Evolutionary conservation across 495 filamentous ascomycete species (phyloP).

Genomic region (Xylaria nigripes): DNA sequence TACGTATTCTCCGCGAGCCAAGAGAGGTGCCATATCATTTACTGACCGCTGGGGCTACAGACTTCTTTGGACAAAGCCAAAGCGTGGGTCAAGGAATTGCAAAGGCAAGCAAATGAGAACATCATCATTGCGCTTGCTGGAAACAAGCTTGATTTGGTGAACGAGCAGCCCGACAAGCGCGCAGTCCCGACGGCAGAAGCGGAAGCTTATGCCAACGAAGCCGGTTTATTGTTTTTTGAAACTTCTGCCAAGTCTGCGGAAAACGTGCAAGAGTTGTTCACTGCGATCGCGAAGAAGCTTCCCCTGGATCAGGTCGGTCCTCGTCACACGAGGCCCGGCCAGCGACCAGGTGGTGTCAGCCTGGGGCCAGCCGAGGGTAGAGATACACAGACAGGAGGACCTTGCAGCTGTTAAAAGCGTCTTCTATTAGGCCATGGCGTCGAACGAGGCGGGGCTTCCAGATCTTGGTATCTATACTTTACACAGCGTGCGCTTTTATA

Average conservation of each 20-base stretch:
- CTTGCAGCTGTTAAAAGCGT: constrained; percentile 61
- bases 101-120: constrained; percentile 97
- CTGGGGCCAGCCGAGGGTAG: constrained; percentile 65
- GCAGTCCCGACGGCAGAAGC: constrained; percentile 83
- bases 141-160: constrained; percentile 94
- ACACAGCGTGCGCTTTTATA: not conserved
- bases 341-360: constrained; percentile 66
- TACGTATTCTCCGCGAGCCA: constrained; percentile 39
- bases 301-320: constrained; percentile 91
- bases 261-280: constrained; percentile 93
- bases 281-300: constrained; percentile 94
- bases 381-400: constrained; percentile 62
- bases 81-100: constrained; percentile 98
- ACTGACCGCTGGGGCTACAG: constrained; percentile 36
- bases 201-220: constrained; percentile 89
- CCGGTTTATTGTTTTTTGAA: constrained; percentile 91
- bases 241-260: constrained; percentile 94
- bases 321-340: constrained; percentile 65
- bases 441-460: not conserved
- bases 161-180: constrained; percentile 83
- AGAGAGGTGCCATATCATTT: constrained; percentile 6
- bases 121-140: constrained; percentile 97
- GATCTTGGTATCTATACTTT: not conserved
- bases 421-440: not conserved
- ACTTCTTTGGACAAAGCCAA: constrained; percentile 97